Conservation (phyloP, 768 basidiomycete species). For the Brasilioporus rufonigricans region DNA sequence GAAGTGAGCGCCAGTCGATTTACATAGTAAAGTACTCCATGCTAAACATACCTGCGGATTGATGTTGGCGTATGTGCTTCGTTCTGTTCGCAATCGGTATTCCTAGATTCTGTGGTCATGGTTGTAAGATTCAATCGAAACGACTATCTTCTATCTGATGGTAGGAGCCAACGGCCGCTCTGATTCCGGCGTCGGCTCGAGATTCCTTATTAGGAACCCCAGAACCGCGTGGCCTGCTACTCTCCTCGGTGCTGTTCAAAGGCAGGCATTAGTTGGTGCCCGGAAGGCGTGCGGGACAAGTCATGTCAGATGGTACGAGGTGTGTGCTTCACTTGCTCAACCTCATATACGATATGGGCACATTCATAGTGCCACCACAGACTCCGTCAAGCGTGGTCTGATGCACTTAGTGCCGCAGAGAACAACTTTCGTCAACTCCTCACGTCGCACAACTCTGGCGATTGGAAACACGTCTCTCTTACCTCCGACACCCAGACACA, state of each 20-base stretch:
- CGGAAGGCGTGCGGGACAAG: background rate
- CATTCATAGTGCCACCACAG: conserved; percentile 36
- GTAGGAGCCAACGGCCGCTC: background rate
- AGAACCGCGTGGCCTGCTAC: conserved; percentile 7
- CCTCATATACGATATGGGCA: background rate
- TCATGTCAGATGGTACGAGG: conserved; percentile 64
- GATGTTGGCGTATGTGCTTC: background rate
- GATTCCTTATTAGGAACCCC: conserved; percentile 4
- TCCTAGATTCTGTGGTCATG: conserved; percentile 5
- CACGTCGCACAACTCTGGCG: conserved; percentile 60
- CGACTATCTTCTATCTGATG: background rate
- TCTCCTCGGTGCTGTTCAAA: background rate
- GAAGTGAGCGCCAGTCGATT: conserved; percentile 5
- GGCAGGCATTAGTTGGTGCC: background rate
- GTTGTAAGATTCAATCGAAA: background rate
- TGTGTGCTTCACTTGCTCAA: conserved; percentile 22
- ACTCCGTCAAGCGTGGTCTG: conserved; percentile 79
- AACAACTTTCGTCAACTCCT: conserved; percentile 75
- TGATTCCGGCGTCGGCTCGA: background rate
- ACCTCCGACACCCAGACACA: conserved; percentile 39
- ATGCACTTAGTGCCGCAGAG: conserved; percentile 72
- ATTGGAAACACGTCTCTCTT: conserved; percentile 78
- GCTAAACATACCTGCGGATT: conserved; percentile 11
- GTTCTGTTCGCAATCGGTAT: background rate
- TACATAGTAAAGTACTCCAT: background rate